Conservation (phyloP, 2,329 filamentous ascomycete species). For the Aspergillus carbonarius region DNA sequence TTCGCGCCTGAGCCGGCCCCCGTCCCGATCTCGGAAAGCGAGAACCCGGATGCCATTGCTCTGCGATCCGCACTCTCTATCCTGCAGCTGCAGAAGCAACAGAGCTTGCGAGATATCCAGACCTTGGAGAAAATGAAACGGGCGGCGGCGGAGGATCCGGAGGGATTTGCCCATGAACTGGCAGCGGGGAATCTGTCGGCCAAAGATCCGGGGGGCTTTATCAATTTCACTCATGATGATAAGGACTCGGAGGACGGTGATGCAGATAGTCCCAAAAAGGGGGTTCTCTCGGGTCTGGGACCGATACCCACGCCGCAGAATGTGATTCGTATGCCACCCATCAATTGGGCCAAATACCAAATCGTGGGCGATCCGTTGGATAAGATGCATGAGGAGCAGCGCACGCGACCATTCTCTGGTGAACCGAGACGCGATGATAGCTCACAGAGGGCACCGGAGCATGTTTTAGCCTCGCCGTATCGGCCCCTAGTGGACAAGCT, state of each 20-base stretch:
- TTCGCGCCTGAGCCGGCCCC: slow-evolving; percentile 41
- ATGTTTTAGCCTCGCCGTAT: slow-evolving; percentile 59
- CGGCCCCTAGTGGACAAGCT: slow-evolving; percentile 58
- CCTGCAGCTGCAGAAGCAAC: slow-evolving; percentile 79
- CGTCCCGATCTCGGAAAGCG: slow-evolving; percentile 47
- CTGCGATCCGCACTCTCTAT: slow-evolving; percentile 82
- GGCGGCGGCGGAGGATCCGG: slow-evolving; percentile 68
- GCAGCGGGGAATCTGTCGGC: slow-evolving; percentile 59
- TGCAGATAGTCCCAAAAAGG: slow-evolving; percentile 23
- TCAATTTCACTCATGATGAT: slow-evolving; percentile 40
- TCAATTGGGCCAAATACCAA: slow-evolving; percentile 95
- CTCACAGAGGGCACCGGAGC: slow-evolving; percentile 45
- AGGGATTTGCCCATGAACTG: slow-evolving; percentile 69
- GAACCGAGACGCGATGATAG: slow-evolving; percentile 40
- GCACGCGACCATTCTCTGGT: slow-evolving; percentile 56
- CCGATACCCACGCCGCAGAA: slow-evolving; percentile 75
- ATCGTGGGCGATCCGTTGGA: slow-evolving; percentile 83
- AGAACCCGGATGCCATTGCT: slow-evolving; percentile 83
- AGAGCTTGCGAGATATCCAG: slow-evolving; percentile 72
- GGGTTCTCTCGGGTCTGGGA: slow-evolving; percentile 50
- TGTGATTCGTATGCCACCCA: slow-evolving; percentile 78
- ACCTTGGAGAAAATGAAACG: slow-evolving; percentile 68
- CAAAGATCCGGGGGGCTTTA: slow-evolving; percentile 31
- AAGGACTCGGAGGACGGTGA: slow-evolving; percentile 38
- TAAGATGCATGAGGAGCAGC: slow-evolving; percentile 78